phyloP scores from a whole-genome alignment of 768 basidiomycete genomes.

The Floccularia luteovirens region DNA sequence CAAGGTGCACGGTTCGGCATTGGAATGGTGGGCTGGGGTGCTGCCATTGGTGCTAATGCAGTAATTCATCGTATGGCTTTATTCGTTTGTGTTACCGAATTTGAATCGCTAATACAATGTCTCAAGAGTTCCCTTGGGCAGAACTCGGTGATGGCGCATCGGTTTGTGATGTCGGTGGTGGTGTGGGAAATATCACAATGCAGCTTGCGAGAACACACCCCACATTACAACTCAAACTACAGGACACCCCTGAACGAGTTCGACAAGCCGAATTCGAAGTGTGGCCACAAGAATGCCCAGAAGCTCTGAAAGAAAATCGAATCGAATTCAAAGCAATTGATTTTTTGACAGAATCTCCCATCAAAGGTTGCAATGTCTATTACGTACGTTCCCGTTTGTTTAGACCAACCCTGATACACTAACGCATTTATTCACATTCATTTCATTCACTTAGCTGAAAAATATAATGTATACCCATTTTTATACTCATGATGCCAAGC shows the following conservation, averaged over 20 bases:
- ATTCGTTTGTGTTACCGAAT: not conserved
- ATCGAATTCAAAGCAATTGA: conserved; percentile 29
- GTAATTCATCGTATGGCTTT: conserved; percentile 13
- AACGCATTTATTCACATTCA: too few species aligned
- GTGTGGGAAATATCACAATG: conserved; percentile 25
- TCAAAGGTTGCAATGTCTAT: conserved; percentile 27
- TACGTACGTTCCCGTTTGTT: conserved; percentile 20
- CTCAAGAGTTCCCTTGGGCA: conserved; percentile 26
- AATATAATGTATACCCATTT: conserved; percentile 22
- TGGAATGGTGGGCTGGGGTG: conserved; percentile 23
- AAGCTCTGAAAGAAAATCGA: conserved; percentile 23
- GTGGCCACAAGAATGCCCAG: conserved; percentile 24
- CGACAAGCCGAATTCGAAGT: conserved; percentile 20
- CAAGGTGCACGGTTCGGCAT: conserved; percentile 16
- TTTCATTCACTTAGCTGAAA: conserved; percentile 17
- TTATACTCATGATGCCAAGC: not conserved
- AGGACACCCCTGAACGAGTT: conserved; percentile 24
- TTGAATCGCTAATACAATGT: not conserved
- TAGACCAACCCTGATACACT: not conserved
- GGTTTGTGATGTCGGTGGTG: conserved; percentile 33
- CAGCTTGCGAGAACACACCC: conserved; percentile 23
- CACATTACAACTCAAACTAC: conserved; percentile 24
- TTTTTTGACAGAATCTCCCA: conserved; percentile 28
- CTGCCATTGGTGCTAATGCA: conserved; percentile 12
- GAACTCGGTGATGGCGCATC: conserved; percentile 15